Conservation (phyloP, 78 protist species). For the Cavenderia fasciculata region DNA sequence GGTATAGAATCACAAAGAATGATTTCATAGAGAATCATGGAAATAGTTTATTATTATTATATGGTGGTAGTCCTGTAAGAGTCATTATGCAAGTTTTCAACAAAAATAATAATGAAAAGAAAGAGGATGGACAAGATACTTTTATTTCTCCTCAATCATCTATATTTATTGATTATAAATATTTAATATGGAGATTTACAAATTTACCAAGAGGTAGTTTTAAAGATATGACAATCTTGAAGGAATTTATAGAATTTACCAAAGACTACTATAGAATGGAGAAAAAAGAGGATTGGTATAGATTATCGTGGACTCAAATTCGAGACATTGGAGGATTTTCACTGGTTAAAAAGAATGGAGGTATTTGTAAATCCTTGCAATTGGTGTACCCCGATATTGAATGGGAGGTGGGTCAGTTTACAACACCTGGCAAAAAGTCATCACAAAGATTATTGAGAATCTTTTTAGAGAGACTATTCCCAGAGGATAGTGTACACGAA, state of each 20-base stretch:
- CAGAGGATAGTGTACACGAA: conserved; percentile 2
- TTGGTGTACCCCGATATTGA: neutral
- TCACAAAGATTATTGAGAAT: conserved; percentile 33
- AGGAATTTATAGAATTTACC: conserved; percentile 19
- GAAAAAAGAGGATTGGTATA: conserved; percentile 20
- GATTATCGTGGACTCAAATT: conserved; percentile 34
- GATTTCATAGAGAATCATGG: conserved; percentile 35
- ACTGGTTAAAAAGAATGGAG: conserved; percentile 41
- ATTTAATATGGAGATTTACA: conserved; percentile 30
- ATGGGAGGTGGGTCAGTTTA: conserved; percentile 9
- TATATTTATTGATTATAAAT: conserved; percentile 8
- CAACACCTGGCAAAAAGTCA: conserved; percentile 52
- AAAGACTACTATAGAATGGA: conserved; percentile 2
- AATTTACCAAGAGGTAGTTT: neutral
- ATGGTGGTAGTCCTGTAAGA: conserved; percentile 32
- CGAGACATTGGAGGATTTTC: conserved; percentile 50
- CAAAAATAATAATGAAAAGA: neutral
- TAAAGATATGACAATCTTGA: neutral
- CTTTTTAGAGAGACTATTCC: conserved; percentile 4
- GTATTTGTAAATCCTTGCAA: neutral
- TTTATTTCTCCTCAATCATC: no score
- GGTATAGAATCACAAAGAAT: conserved; percentile 36
- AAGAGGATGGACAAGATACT: neutral
- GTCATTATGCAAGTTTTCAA: neutral
- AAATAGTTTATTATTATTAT: neutral